phyloP scores from a whole-genome alignment of 768 basidiomycete genomes.

The Coprinopsis sp. region DNA sequence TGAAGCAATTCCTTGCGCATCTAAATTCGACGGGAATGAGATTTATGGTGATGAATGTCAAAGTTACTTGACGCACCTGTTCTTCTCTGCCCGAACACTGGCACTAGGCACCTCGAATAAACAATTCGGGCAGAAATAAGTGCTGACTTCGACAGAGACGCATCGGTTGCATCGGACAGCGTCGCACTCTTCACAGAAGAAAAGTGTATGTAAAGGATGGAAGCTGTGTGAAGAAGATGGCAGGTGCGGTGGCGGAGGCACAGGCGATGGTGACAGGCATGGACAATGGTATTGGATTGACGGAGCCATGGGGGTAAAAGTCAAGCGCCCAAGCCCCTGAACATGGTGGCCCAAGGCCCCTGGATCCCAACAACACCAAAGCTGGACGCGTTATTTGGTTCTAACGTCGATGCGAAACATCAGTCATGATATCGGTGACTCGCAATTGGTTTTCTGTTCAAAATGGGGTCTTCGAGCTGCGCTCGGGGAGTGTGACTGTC shows the following conservation, averaged over 20 bases:
- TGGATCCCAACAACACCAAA: not conserved
- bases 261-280: conserved; percentile 54
- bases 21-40: conserved; percentile 41
- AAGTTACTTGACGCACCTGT: conserved; percentile 52
- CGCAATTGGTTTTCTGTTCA: not conserved
- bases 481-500: not conserved
- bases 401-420: not conserved
- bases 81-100: conserved; percentile 97
- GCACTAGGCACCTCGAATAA: conserved; percentile 98
- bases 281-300: conserved; percentile 65
- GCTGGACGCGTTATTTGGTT: conserved; percentile 7
- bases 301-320: conserved; percentile 25
- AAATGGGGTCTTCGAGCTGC: not conserved
- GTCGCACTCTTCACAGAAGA: conserved; percentile 99
- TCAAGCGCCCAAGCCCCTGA: not conserved
- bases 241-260: conserved; percentile 71
- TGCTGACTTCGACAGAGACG: conserved; percentile 88
- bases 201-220: conserved; percentile 79
- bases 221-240: conserved; percentile 77
- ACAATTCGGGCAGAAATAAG: conserved; percentile 98
- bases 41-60: not conserved
- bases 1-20: conserved; percentile 97
- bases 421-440: not conserved
- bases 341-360: not conserved
- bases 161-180: conserved; percentile 91